These are phyloP conservation scores for Magnusiomyces fungicola DNA, from an alignment of 1,139 yeast species.

Conservation along the genomic window DNA sequence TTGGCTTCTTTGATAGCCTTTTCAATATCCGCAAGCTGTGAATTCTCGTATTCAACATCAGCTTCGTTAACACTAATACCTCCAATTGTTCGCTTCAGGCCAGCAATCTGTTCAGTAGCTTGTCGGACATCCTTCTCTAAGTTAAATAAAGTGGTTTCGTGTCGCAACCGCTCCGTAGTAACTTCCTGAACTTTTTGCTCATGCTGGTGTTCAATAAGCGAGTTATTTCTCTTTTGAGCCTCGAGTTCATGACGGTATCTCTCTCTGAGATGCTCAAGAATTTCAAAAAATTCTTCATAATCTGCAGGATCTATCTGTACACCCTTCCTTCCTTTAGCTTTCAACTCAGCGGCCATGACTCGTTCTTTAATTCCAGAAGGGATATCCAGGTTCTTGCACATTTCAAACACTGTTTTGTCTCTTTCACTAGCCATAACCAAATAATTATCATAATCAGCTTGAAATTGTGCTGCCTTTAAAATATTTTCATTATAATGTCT, in stretches of 20 bases:
- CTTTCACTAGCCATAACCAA: conserved; percentile 28
- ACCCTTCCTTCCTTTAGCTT: conserved; percentile 11
- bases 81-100: conserved; percentile 35
- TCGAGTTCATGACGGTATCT: conserved; percentile 8
- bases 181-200: conserved; percentile 26
- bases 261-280: conserved; percentile 1
- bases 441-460: conserved; percentile 40
- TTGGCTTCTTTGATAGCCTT: conserved; percentile 24
- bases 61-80: conserved; percentile 38
- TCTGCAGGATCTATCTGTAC: neutral
- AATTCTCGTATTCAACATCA: conserved; percentile 35
- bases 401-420: conserved; percentile 15
- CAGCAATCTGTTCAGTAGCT: conserved; percentile 30
- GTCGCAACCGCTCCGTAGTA: conserved; percentile 36
- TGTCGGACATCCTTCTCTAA: conserved; percentile 34
- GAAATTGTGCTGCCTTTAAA: conserved; percentile 52
- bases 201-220: conserved; percentile 21
- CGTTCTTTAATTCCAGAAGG: neutral
- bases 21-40: conserved; percentile 34
- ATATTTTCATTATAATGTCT: conserved; percentile 38
- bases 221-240: conserved; percentile 7
- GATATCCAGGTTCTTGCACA: conserved; percentile 13
- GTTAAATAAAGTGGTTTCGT: conserved; percentile 39
- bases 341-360: neutral
- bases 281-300: conserved; percentile 6